Evolutionary conservation across 2,329 filamentous ascomycete species (phyloP), one percentile per base, ranked within the genome.

Genomic region (Stylonectria norvegica): DNA sequence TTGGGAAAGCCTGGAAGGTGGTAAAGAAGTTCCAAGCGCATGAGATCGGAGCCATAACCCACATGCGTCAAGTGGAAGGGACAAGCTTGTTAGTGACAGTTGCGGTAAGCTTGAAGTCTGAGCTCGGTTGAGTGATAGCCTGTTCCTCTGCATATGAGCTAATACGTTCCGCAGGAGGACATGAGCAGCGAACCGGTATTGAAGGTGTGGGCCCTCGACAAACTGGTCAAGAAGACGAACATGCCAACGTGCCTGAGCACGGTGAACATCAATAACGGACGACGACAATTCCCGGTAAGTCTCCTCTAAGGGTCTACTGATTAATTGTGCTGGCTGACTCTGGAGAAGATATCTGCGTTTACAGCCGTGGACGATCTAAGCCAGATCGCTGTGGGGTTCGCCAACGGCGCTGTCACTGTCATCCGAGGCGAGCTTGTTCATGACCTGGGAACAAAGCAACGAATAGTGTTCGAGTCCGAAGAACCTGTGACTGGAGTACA

Each of bases 191-290:
- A 97, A 55, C 91, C 93, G 0, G 77, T 91, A 15, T 68, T 98
- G 45, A 97, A 95, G 64, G 91, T 97, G n/a, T 98, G 93, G 93
- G 91, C 89, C 16, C 73, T 98, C 53, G 90, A 97, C 62, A 94
- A 90, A 67, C 76, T 85, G 4, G 89, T 95, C 52, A 97, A 93
- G 76, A 97, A 94, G 75, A 94, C 88, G 4, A 89, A 89, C 29
- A 73, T 85, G 47, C 93, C 93, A 12, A 87, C 84, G 27, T 97
- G 93, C 61, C 75, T 95, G 51, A 95, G 88, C 59, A 93, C 85
- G 1, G 69, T 96, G 36, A 81, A 76, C 16, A 85, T 98, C 50
- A 86, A 89, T 61, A 97, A 97, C 69, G 89, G 86, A 28, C 80
- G 87, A 61, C 89, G 91, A 61, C 89, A 86, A 55, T 97, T 96